Percentiles rank a stretch among this genome's conserved stretches.
phyloP scores from a whole-genome alignment of 345 rosid genomes.

The Limnanthes douglasii region DNA sequence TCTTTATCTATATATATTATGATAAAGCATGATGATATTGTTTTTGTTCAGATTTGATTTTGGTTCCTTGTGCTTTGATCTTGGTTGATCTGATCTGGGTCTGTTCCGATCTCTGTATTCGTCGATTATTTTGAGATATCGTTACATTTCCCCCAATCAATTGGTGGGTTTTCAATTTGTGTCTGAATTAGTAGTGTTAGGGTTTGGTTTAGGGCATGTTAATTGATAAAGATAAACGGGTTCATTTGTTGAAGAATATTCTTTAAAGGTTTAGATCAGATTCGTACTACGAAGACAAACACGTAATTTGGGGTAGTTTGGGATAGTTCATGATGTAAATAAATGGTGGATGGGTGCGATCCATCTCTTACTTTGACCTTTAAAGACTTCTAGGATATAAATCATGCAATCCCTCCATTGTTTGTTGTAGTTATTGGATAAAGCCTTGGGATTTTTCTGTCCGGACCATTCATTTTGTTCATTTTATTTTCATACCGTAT shows the following conservation, averaged over 20 bases:
- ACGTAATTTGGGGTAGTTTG: conserved; percentile 7
- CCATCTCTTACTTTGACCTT: background rate
- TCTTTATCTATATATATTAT: background rate
- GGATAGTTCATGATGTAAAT: background rate
- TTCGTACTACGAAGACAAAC: background rate
- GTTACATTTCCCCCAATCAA: background rate
- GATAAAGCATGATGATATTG: conserved; percentile 1
- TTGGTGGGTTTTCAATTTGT: conserved; percentile 6
- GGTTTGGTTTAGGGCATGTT: conserved; percentile 5
- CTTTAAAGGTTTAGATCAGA: conserved; percentile 4
- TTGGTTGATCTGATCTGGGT: conserved; percentile 7
- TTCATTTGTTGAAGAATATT: background rate
- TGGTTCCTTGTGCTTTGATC: conserved; percentile 5
- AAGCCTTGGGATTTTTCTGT: no score
- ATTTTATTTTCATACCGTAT: no score
- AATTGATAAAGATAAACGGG: background rate
- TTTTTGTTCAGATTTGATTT: background rate
- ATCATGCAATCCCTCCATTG: no score
- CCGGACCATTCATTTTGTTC: no score
- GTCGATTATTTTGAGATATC: no score
- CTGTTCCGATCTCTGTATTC: no score
- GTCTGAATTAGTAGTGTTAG: background rate
- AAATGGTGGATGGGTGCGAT: background rate
- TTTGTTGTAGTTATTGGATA: no score
- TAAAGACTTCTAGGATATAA: background rate